Conservation (phyloP, 208 protist genomes). For the Trichomonas gallinae region DNA sequence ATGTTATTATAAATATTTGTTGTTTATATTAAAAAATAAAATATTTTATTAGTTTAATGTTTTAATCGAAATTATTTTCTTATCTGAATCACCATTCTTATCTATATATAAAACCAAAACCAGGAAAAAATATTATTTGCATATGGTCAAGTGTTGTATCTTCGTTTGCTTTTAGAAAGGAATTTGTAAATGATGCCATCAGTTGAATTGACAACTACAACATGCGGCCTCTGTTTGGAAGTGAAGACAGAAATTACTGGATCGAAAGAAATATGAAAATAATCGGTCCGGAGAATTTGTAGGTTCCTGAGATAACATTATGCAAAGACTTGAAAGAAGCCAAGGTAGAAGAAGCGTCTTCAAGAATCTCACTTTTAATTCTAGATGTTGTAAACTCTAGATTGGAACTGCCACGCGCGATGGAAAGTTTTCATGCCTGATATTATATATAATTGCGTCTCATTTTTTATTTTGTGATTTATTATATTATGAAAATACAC, state of each 20-base stretch:
- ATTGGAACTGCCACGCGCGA: not conserved
- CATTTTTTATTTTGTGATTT: not conserved
- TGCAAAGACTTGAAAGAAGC: not conserved
- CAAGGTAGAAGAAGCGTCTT: not conserved
- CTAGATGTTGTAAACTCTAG: not conserved
- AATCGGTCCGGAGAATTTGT: not conserved
- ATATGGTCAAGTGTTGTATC: not conserved
- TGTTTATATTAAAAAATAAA: too few relatives aligned
- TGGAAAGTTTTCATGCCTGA: too few relatives aligned
- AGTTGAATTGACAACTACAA: not conserved
- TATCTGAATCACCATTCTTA: too few relatives aligned
- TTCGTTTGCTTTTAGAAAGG: conserved; percentile 11
- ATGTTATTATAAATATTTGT: not conserved
- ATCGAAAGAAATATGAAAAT: not conserved
- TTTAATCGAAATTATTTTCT: too few relatives aligned
- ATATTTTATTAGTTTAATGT: too few relatives aligned
- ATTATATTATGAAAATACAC: too few relatives aligned
- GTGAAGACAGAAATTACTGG: not conserved
- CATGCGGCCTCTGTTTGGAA: not conserved
- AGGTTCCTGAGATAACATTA: not conserved
- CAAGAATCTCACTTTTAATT: not conserved
- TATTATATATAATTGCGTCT: too few relatives aligned
- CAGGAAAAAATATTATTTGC: too few relatives aligned
- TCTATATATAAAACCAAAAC: too few relatives aligned
- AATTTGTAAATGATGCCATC: not conserved